phyloP scores from a whole-genome alignment of 495 filamentous ascomycete genomes.

The Physcia stellaris region DNA sequence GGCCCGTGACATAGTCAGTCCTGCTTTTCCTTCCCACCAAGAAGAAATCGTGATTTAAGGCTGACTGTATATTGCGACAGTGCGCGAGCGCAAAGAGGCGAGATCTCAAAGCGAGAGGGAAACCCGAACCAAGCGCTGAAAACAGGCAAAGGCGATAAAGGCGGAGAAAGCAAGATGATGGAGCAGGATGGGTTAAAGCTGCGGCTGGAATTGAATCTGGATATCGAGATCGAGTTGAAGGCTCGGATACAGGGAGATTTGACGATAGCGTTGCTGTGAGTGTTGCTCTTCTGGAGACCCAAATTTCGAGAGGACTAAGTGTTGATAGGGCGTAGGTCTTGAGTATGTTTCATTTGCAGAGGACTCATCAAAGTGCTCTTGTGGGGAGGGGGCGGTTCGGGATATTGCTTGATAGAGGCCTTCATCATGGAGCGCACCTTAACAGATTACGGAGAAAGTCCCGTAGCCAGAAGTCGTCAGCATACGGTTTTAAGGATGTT shows the following conservation, averaged over 20 bases:
- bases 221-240: constrained; percentile 83
- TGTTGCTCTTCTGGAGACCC: not conserved
- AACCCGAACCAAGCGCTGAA: constrained; percentile 10
- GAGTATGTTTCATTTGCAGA: not conserved
- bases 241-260: constrained; percentile 88
- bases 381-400: no score
- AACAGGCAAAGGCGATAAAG: constrained; percentile 8
- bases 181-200: constrained; percentile 36
- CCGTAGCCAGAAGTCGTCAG: no score
- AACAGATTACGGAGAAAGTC: no score
- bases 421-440: no score
- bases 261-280: constrained; percentile 60
- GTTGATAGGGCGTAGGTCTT: not conserved
- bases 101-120: constrained; percentile 7
- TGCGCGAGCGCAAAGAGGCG: not conserved
- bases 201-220: constrained; percentile 74
- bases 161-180: constrained; percentile 5
- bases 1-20: not conserved
- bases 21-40: no score
- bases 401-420: no score
- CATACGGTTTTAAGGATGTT: no score
- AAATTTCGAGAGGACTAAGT: not conserved
- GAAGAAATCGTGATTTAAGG: no score
- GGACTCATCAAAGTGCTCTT: not conserved
- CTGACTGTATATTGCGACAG: no score